These are phyloP conservation scores for Elasticomyces elasticus DNA, from an alignment of 495 filamentous ascomycete genomes.

Conservation along the genomic window DNA sequence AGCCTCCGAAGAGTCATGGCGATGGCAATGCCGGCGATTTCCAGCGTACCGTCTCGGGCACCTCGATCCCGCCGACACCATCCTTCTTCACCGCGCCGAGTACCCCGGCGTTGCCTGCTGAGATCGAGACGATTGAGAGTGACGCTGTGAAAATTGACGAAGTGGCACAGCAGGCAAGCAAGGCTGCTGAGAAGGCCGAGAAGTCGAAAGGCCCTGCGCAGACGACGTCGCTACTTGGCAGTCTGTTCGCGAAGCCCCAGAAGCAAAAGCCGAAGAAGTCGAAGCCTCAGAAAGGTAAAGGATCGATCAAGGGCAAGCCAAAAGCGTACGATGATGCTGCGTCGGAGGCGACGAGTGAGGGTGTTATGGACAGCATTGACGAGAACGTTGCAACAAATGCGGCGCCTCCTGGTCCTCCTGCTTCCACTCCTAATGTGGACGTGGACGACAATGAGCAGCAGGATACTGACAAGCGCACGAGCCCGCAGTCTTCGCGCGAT, in stretches of 20 bases:
- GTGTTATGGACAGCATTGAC: background rate
- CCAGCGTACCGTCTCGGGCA: background rate
- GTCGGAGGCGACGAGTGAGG: background rate
- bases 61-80: constrained; percentile 8
- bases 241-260: constrained; percentile 13
- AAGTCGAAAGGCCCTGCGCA: constrained; percentile 19
- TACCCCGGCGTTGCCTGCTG: constrained; percentile 8
- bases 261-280: constrained; percentile 16
- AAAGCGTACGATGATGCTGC: background rate
- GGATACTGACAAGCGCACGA: background rate
- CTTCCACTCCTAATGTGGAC: too few relatives aligned
- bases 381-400: too few relatives aligned
- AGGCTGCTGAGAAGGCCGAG: constrained; percentile 7
- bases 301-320: constrained; percentile 4
- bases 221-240: constrained; percentile 14
- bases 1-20: background rate
- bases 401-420: too few relatives aligned
- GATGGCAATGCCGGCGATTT: background rate
- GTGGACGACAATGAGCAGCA: too few relatives aligned
- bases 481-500: background rate
- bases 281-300: constrained; percentile 14
- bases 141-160: background rate
- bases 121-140: background rate
- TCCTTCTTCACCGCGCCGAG: constrained; percentile 12
- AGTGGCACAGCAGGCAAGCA: background rate